Base-by-base conservation (phyloP, 768 basidiomycete species). In the Hygrophorus russula region DNA sequence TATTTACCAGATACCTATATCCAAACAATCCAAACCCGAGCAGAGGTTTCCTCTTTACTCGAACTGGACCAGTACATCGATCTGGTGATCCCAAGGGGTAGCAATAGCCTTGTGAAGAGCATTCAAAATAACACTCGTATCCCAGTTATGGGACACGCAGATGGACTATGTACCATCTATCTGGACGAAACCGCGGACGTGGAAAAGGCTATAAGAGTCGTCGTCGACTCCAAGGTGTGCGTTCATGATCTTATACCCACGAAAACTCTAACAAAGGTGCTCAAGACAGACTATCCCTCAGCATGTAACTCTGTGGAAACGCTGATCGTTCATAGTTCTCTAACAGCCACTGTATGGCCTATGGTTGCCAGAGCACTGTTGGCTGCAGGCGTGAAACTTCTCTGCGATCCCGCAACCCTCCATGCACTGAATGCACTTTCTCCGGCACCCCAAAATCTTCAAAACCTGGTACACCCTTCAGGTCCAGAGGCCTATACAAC, bases 101-200 rank as follows among this genome's bases (percentile, higher is more conserved):
- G 93, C 56, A 94, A 94, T 52, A 75, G 73, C 49, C 78, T 99
- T 10, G 96, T 98, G 19, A 71, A 67, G 52, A 84, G 68, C 59
- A 96, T 99, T 46, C 90, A 98, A 59, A 83, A 85, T 45, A 77
- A 69, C 50, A 96, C 94, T 0, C 72, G 84, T 46, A 98, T 99
- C 47, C 84, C 96, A 2, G 96, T 99, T 35, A 97, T 99, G 92
- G 96, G 96, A 1, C 96, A 99, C 56, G 93, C 96, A 5, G 96
- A 99, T 60, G 96, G 96, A 1, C 65, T 98, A 7, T 99, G 96
- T 59, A 76, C 80, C 14, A 78, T 96, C 4, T 98, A 82, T 59
- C 63, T 99, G 4, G 94, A 99, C 59, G 80, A 85, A 52, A 67
- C 71, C 20, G 93, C 93, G 0, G 76, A 85, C 51, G 53, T 66